A percentile compares a stretch with the other conserved stretches of the same genome.
These are phyloP conservation scores for Microdochium trichocladiopsis DNA, from an alignment of 2,329 filamentous ascomycete species.

Conservation along the genomic window DNA sequence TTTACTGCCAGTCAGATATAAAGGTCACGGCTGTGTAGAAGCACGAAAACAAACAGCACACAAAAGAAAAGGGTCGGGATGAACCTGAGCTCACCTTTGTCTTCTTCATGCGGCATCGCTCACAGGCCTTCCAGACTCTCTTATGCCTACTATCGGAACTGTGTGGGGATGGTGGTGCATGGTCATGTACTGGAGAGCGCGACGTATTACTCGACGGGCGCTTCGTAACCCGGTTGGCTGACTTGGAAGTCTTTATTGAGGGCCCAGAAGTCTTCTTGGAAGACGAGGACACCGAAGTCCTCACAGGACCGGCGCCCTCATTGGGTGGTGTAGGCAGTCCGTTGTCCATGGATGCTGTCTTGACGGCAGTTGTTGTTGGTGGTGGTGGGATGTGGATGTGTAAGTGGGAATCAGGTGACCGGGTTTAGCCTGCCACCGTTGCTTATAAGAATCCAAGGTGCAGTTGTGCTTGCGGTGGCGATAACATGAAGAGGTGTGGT, in stretches of 20 bases:
- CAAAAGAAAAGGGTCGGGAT: slow-evolving; percentile 2
- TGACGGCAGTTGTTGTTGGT: slow-evolving; percentile 5
- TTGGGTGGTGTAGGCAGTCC: slow-evolving; percentile 45
- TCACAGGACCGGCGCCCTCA: slow-evolving; percentile 21
- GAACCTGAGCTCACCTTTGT: slow-evolving; percentile 44
- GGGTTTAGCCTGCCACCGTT: neutral
- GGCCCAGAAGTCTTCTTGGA: slow-evolving; percentile 15
- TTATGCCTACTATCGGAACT: slow-evolving; percentile 51
- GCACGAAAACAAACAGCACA: slow-evolving; percentile 1
- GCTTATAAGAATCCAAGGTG: neutral
- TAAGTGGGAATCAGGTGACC: neutral
- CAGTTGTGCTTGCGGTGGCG: neutral
- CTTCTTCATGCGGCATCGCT: slow-evolving; percentile 63
- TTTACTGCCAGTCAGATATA: slow-evolving; percentile 21
- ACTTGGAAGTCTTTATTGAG: slow-evolving; percentile 39
- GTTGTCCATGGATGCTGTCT: slow-evolving; percentile 36
- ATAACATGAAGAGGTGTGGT: no score
- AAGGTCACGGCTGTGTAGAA: slow-evolving; percentile 6
- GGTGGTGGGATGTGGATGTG: neutral
- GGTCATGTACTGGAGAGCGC: slow-evolving; percentile 27
- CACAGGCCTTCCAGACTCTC: slow-evolving; percentile 60
- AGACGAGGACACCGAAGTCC: slow-evolving; percentile 6
- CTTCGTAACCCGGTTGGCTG: slow-evolving; percentile 43
- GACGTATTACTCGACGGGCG: slow-evolving; percentile 34
- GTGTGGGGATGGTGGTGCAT: slow-evolving; percentile 28